phyloP scores from a whole-genome alignment of 371 early-diverging fungal genomes.

The Syncephalastrum monosporum region DNA sequence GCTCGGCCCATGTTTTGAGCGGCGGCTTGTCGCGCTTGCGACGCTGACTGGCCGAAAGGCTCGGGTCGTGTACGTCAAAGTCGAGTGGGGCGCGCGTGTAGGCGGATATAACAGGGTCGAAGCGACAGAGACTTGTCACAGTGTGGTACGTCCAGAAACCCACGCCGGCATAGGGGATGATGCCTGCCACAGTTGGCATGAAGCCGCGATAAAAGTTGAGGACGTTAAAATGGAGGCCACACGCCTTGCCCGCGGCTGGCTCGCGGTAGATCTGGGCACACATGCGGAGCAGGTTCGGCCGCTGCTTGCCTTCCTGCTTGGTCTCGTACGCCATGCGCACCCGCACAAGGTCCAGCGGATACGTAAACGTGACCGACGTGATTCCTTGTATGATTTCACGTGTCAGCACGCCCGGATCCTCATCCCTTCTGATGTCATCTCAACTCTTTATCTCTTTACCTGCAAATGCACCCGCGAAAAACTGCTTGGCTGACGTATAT shows the following conservation, averaged over 20 bases:
- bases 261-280: slow-evolving; percentile 54
- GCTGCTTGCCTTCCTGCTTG: slow-evolving; percentile 25
- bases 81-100: slow-evolving; percentile 28
- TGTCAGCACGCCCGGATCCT: background rate
- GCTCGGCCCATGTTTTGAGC: slow-evolving; percentile 73
- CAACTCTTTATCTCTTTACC: slow-evolving; percentile 39
- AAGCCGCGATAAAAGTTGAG: slow-evolving; percentile 92
- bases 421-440: background rate
- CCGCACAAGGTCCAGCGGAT: slow-evolving; percentile 91
- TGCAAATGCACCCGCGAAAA: slow-evolving; percentile 76
- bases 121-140: slow-evolving; percentile 56
- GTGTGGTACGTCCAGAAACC: slow-evolving; percentile 77
- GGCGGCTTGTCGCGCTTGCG: slow-evolving; percentile 26
- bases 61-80: slow-evolving; percentile 20
- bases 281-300: slow-evolving; percentile 31
- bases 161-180: slow-evolving; percentile 95
- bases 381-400: slow-evolving; percentile 54
- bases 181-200: slow-evolving; percentile 82
- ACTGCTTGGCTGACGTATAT: slow-evolving; percentile 59
- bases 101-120: slow-evolving; percentile 31
- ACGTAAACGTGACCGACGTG: slow-evolving; percentile 86
- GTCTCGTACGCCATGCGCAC: slow-evolving; percentile 89
- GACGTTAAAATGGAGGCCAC: slow-evolving; percentile 22
- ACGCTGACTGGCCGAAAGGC: slow-evolving; percentile 29
- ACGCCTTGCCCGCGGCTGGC: slow-evolving; percentile 29